These are phyloP conservation scores for Arabidopsis suecica DNA, from an alignment of 345 rosid species.

Conservation along the genomic window DNA sequence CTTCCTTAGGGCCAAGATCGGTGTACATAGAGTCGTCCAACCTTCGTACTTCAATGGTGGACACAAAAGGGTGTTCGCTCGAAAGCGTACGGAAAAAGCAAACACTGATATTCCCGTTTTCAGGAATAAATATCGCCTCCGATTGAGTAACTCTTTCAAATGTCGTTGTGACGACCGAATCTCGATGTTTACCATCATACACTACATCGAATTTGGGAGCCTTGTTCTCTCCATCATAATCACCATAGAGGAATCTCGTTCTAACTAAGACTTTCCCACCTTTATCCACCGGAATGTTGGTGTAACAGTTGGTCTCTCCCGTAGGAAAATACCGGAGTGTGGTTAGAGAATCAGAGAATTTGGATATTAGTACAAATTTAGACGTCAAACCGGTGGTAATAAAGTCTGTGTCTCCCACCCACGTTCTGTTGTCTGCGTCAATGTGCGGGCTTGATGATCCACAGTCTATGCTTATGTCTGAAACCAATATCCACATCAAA, in stretches of 20 bases:
- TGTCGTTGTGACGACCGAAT: background rate
- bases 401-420: slow-evolving; percentile 37
- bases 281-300: slow-evolving; percentile 35
- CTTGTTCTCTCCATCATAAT: background rate
- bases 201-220: slow-evolving; percentile 38
- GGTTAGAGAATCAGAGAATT: background rate
- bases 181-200: slow-evolving; percentile 38
- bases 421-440: slow-evolving; percentile 32
- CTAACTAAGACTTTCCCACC: slow-evolving; percentile 38
- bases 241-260: slow-evolving; percentile 34
- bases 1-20: slow-evolving; percentile 37
- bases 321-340: slow-evolving; percentile 38
- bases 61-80: slow-evolving; percentile 28
- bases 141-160: background rate
- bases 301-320: slow-evolving; percentile 36
- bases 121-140: slow-evolving; percentile 32
- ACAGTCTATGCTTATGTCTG: slow-evolving; percentile 42
- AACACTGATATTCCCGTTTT: slow-evolving; percentile 16
- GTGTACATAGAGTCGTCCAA: slow-evolving; percentile 37
- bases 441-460: slow-evolving; percentile 35
- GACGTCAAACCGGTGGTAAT: slow-evolving; percentile 24
- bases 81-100: slow-evolving; percentile 30
- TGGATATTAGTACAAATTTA: background rate
- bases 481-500: slow-evolving; percentile 7
- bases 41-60: slow-evolving; percentile 37